Evolutionary conservation across 305 asterid species (phyloP), one percentile per base, ranked within the genome.

Genomic region (Ilex paraguariensis): DNA sequence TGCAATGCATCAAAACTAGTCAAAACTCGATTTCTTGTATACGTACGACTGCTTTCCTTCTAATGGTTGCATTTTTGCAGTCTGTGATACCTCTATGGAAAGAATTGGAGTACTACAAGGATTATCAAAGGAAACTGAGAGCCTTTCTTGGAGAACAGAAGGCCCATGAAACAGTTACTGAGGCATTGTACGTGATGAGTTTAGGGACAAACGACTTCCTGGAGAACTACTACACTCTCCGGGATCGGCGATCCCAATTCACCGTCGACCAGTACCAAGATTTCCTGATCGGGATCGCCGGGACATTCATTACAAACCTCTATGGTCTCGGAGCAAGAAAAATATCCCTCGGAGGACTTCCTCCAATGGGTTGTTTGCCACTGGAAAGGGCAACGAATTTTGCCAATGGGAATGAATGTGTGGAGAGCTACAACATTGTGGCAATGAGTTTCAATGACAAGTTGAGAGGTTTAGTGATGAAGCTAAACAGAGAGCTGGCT

Each of bases 291-390:
- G 83, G 72, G 33, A 54, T 79, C 0, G 96, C 85, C 0, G 87
- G 77, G 74, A 59, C 62, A 4, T 89, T 92, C 12, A 66, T 85
- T 12, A 68, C 50, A 59, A 75, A 85, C 2, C 65, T 92, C 1
- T 87, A 92, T 61, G 50, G 30, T 0, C 28, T 87, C 59, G 98
- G 98, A 14, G 96, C 90, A 2, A 75, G 91, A 2, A 90, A 90
- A 65, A 80, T 90, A 40, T 80, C 85, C 9, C 50, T 90, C 13
- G 76, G 88, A 13, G 95, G 91, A 51, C 78, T 90, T 16, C 94
- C 95, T 2, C 97, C 97, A 31, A 90, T 90, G 94, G 97, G 97
- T 1, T 90, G 97, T 63, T 59, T 90, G 46, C 97, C 97, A 3
- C 49, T 90, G 66, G 98, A 92, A 71, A 83, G 98, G 77, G 54